phyloP scores from a whole-genome alignment of 192 early-diverging fungal genomes.

The Backusella liffmaniae region DNA sequence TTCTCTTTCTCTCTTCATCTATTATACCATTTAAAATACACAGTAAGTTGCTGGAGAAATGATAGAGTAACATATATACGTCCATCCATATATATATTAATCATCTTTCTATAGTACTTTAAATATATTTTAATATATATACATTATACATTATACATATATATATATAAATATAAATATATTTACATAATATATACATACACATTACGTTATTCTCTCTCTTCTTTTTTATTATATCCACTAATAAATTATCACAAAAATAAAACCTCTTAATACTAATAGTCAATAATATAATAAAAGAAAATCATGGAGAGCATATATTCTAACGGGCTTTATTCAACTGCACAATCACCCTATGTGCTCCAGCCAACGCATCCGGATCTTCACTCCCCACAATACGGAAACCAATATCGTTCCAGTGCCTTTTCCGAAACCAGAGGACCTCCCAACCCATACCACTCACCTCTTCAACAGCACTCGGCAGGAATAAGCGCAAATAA shows the following conservation, averaged over 20 bases:
- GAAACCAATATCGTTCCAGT: constrained; percentile 18
- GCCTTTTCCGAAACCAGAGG: constrained; percentile 13
- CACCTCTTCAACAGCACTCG: constrained; percentile 5
- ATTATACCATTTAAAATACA: not conserved
- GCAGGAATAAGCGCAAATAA: constrained; percentile 3
- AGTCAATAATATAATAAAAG: not conserved
- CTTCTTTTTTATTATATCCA: not conserved
- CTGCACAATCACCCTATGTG: constrained; percentile 10
- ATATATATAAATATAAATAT: not conserved
- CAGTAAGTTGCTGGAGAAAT: not conserved
- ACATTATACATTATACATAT: not conserved
- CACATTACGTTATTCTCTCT: not conserved
- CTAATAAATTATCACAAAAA: not conserved
- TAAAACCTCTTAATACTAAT: not conserved
- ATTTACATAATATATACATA: not conserved
- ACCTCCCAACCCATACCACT: not conserved
- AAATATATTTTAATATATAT: not conserved
- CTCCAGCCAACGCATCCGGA: not conserved
- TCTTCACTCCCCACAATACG: not conserved
- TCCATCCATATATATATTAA: not conserved
- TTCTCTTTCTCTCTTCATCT: not conserved
- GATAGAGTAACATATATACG: not conserved
- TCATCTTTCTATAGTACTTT: not conserved
- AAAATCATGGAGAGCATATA: constrained; percentile 17
- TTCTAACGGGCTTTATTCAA: constrained; percentile 12